phyloP scores from a whole-genome alignment of 257 asterid species.

The Rubia yunnanensis region DNA sequence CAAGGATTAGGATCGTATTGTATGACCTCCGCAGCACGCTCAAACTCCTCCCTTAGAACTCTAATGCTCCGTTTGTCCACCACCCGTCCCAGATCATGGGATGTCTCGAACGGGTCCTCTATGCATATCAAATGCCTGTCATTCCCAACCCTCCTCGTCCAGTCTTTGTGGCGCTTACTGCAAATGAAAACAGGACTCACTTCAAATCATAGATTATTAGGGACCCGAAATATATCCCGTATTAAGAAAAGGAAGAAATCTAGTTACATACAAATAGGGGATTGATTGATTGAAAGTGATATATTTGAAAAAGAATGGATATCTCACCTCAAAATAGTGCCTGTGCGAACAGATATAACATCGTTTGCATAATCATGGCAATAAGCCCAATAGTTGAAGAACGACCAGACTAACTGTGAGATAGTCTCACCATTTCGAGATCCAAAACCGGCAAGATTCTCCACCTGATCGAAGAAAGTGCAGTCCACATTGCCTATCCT shows the following conservation, averaged over 20 bases:
- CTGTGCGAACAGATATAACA: constrained; percentile 82
- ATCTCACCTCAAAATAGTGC: constrained; percentile 62
- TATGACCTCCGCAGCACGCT: constrained; percentile 87
- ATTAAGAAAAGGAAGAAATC: not conserved
- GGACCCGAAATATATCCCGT: not conserved
- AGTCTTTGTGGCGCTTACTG: constrained; percentile 82
- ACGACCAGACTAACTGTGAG: constrained; percentile 66
- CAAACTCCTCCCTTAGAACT: constrained; percentile 91
- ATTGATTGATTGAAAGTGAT: not conserved
- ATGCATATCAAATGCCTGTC: constrained; percentile 95
- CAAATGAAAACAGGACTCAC: not conserved
- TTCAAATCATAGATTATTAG: not conserved
- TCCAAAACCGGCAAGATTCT: constrained; percentile 55
- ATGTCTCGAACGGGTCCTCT: constrained; percentile 84
- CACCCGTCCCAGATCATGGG: constrained; percentile 95
- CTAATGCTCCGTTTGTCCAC: constrained; percentile 76
- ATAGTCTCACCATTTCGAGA: constrained; percentile 56
- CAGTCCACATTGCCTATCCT: constrained; percentile 59
- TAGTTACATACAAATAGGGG: not conserved
- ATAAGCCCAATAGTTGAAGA: constrained; percentile 91
- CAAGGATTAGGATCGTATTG: constrained; percentile 63
- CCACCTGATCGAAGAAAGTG: constrained; percentile 77
- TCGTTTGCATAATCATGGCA: constrained; percentile 76
- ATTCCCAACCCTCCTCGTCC: constrained; percentile 92
- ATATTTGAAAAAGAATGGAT: not conserved